These are phyloP conservation scores for Globisporangium parvum DNA, from an alignment of 352 stramenopile genomes.

Conservation along the genomic window DNA sequence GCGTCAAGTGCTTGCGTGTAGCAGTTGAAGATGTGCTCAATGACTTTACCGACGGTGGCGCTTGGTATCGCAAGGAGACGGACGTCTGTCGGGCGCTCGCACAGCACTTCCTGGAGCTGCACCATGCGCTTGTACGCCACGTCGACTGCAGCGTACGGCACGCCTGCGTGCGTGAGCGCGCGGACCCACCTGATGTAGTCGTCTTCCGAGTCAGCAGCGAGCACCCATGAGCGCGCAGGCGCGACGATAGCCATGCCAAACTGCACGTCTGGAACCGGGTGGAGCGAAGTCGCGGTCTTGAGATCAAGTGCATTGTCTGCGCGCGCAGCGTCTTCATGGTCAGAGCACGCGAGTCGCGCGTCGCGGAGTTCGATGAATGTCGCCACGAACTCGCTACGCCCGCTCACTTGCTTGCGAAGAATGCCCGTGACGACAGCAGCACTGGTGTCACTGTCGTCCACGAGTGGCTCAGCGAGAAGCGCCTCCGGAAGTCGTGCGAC, in stretches of 20 bases:
- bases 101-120: background rate
- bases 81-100: background rate
- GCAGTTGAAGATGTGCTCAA: background rate
- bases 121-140: background rate
- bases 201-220: background rate
- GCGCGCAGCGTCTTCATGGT: background rate
- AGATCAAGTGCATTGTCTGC: background rate
- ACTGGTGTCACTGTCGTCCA: background rate
- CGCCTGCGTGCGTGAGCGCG: background rate
- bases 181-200: background rate
- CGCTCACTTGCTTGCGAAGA: background rate
- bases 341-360: background rate
- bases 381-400: no score
- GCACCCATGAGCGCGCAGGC: background rate
- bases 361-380: background rate
- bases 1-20: background rate
- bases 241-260: background rate
- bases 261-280: background rate
- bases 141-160: background rate
- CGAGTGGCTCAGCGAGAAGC: background rate
- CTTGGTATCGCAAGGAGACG: background rate
- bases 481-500: background rate
- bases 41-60: background rate
- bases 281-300: background rate
- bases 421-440: background rate